These are phyloP conservation scores for Coprinellus micaceus DNA, from an alignment of 768 basidiomycete genomes.

Conservation along the genomic window DNA sequence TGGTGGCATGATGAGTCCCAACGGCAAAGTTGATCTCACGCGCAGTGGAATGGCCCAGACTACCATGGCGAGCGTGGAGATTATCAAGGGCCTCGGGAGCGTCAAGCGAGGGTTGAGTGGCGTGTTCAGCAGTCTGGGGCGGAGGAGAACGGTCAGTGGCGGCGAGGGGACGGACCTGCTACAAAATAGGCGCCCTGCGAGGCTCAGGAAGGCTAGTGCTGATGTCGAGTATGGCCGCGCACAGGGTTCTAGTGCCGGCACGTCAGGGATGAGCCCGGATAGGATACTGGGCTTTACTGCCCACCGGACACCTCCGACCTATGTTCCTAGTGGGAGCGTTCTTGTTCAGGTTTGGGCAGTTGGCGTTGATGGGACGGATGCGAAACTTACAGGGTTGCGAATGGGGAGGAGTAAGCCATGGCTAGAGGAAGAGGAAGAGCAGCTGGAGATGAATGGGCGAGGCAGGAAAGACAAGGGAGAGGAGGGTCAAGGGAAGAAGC, in stretches of 20 bases:
- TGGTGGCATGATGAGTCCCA: constrained; percentile 16
- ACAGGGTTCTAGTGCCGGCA: neutral
- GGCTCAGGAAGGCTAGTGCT: constrained; percentile 15
- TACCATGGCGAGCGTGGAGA: constrained; percentile 86
- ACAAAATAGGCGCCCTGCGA: neutral
- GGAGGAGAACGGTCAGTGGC: constrained; percentile 15
- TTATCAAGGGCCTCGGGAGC: constrained; percentile 54
- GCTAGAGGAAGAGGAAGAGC: constrained; percentile 10
- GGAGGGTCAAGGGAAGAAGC: constrained; percentile 7
- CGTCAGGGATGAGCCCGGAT: constrained; percentile 10
- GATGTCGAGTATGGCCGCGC: constrained; percentile 3
- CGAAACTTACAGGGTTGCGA: constrained; percentile 54
- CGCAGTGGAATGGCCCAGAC: constrained; percentile 76
- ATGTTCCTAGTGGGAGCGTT: constrained; percentile 64
- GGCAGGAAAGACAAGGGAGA: constrained; percentile 3
- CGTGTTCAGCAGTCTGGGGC: constrained; percentile 12
- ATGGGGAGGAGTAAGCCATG: constrained; percentile 16
- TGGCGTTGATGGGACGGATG: constrained; percentile 74
- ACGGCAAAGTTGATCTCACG: constrained; percentile 68
- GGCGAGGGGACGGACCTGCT: constrained; percentile 5
- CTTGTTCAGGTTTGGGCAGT: constrained; percentile 91
- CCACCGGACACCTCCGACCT: constrained; percentile 68
- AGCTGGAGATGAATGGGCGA: neutral
- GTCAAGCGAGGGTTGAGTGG: constrained; percentile 11
- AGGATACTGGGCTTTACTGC: constrained; percentile 61